Evolutionary conservation across 768 basidiomycete genomes (phyloP).

Genomic region (Sistotremastrum suecicum): DNA sequence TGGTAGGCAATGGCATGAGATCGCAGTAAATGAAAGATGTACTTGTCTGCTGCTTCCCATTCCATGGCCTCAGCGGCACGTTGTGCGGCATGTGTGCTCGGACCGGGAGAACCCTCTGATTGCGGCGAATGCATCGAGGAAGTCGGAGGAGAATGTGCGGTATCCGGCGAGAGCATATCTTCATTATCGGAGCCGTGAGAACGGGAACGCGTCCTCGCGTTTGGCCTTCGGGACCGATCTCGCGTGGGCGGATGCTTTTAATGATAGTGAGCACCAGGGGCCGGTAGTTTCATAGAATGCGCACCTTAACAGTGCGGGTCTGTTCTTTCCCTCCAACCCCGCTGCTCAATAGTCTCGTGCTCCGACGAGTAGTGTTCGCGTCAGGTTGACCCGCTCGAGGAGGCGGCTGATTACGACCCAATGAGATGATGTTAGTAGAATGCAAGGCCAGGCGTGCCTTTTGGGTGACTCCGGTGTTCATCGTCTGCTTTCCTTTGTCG

Average conservation of each 20-base stretch:
- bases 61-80: conserved; percentile 61
- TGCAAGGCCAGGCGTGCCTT: conserved; percentile 85
- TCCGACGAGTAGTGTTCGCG: conserved; percentile 45
- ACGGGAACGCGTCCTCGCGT: conserved; percentile 36
- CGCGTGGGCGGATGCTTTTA: conserved; percentile 26
- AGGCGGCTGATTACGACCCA: conserved; percentile 63
- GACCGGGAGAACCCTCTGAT: conserved; percentile 50
- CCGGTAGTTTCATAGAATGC: conserved; percentile 1
- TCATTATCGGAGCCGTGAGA: conserved; percentile 65
- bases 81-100: conserved; percentile 48
- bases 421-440: conserved; percentile 83
- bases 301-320: conserved; percentile 39
- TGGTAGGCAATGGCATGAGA: conserved; percentile 71
- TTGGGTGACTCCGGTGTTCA: conserved; percentile 57
- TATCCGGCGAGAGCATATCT: conserved; percentile 33
- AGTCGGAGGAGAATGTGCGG: conserved; percentile 43
- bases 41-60: conserved; percentile 62
- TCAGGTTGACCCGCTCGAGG: conserved; percentile 27
- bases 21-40: conserved; percentile 69
- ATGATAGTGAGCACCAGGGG: conserved; percentile 1
- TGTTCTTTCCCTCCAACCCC: conserved; percentile 30
- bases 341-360: conserved; percentile 55
- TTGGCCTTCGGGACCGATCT: conserved; percentile 44
- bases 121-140: conserved; percentile 45
- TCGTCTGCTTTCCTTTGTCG: conserved; percentile 26